These are phyloP conservation scores for Aspergillus cavernicola DNA, from an alignment of 495 filamentous ascomycete genomes.

Conservation along the genomic window DNA sequence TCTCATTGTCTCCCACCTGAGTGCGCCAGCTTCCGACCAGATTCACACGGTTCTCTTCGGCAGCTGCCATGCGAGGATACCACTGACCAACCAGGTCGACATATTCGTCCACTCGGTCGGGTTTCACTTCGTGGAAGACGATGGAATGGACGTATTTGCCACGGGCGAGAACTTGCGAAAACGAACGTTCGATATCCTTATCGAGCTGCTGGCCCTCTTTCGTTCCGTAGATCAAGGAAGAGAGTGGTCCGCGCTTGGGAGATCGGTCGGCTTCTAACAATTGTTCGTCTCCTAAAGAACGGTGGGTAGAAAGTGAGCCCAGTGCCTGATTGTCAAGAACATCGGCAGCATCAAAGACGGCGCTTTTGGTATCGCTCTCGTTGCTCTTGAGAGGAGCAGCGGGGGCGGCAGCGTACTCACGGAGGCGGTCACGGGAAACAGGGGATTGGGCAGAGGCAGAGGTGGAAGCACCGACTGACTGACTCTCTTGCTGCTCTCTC, in stretches of 20 bases:
- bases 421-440: conserved; percentile 31
- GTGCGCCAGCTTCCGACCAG: conserved; percentile 98
- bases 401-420: conserved; percentile 48
- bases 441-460: conserved; percentile 40
- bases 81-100: conserved; percentile 84
- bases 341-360: conserved; percentile 39
- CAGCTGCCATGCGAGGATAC: conserved; percentile 82
- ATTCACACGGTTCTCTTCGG: conserved; percentile 85
- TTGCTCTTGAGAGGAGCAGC: conserved; percentile 55
- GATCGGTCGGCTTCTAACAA: conserved; percentile 43
- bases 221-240: conserved; percentile 89
- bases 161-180: conserved; percentile 87
- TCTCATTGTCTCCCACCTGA: conserved; percentile 96
- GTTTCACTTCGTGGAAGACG: conserved; percentile 94
- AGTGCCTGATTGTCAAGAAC: conserved; percentile 45
- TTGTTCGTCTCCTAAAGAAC: conserved; percentile 45
- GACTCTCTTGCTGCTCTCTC: conserved; percentile 81
- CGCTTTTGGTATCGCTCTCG: conserved; percentile 40
- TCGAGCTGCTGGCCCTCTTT: conserved; percentile 91
- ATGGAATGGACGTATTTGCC: conserved; percentile 99
- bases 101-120: conserved; percentile 94
- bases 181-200: conserved; percentile 89
- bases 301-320: conserved; percentile 64
- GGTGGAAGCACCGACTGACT: conserved; percentile 50
- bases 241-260: conserved; percentile 48